These are phyloP conservation scores for Daldinia caldariorum DNA, from an alignment of 495 filamentous ascomycete genomes.

Conservation along the genomic window DNA sequence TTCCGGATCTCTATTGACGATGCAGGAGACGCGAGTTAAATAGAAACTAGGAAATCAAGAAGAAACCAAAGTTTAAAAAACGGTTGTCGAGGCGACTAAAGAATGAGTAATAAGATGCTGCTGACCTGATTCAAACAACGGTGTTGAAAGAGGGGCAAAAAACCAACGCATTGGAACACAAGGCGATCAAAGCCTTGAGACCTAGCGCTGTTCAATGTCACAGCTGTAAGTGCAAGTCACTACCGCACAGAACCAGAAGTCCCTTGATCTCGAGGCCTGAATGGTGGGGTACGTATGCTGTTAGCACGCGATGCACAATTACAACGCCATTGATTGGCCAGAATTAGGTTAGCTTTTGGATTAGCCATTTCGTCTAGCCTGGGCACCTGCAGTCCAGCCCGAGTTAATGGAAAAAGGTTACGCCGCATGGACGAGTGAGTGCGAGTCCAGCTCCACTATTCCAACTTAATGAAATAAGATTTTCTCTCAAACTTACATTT, in stretches of 20 bases:
- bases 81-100: conserved; percentile 6
- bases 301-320: conserved; percentile 10
- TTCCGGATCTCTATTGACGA: no score
- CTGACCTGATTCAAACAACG: conserved; percentile 22
- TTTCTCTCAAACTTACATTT: neutral
- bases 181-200: neutral
- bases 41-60: neutral
- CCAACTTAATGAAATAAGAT: conserved; percentile 23
- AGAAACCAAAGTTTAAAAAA: conserved; percentile 9
- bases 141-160: conserved; percentile 35
- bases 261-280: conserved; percentile 22
- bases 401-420: conserved; percentile 23
- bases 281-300: conserved; percentile 33
- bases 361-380: neutral
- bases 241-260: conserved; percentile 33
- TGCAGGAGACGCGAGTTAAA: neutral
- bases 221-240: conserved; percentile 22
- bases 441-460: conserved; percentile 12
- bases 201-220: neutral
- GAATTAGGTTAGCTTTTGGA: neutral
- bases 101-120: conserved; percentile 4
- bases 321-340: conserved; percentile 24
- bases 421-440: conserved; percentile 17
- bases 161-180: conserved; percentile 8
- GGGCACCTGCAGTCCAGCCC: neutral